Base-by-base conservation (phyloP, 2,329 filamentous ascomycete species). In the Xylaria sp. region DNA sequence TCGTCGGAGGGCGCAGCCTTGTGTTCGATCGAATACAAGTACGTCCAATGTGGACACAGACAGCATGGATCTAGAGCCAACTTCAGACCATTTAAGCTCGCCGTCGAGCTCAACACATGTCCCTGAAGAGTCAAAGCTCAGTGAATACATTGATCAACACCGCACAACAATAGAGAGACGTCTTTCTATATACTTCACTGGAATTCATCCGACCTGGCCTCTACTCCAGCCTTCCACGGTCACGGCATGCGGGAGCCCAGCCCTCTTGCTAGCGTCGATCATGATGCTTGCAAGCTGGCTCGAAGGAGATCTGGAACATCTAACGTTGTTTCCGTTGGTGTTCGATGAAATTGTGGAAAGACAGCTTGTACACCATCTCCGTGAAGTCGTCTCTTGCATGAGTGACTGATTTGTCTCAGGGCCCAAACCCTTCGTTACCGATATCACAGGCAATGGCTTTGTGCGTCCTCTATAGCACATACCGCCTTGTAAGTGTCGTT, bases 221-320 rank as follows among this genome's bases (percentile, higher is more conserved):
- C 60, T 76, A 31, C 61, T 76, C 26, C 70, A 74, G 51, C 67
- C 68, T 4, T 68, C 68, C 1, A 70, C 62, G 7, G 70, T 73
- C 17, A 63, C 66, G 15, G 3, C 57, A 23, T 62, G 61, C 1
- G 54, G 63, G 15, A 51, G 59, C 15, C 71, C 73, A 15, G 48
- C 58, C n/a, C 51, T 72, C 6, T 54, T 75, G 33, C 15, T 74
- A 31, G 65, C 69, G 17, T 66, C 72, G 5, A 72, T 76, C 56
- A 53, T 70, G 15, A 71, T 73, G 71, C 65, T 76, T 13, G 72
- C 70, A 6, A 73, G 73, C 33, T 75, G 73, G 72, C 65, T 76
- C 6, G 71, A 76, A 31, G 66, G 64, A 6, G 73, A 71, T 20
- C 31, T 20, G 6, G 72, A 75, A 13, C 73, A 75, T 51, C 38